Conservation (phyloP, 2,329 filamentous ascomycete species). For the Sphaerulina populicola region DNA sequence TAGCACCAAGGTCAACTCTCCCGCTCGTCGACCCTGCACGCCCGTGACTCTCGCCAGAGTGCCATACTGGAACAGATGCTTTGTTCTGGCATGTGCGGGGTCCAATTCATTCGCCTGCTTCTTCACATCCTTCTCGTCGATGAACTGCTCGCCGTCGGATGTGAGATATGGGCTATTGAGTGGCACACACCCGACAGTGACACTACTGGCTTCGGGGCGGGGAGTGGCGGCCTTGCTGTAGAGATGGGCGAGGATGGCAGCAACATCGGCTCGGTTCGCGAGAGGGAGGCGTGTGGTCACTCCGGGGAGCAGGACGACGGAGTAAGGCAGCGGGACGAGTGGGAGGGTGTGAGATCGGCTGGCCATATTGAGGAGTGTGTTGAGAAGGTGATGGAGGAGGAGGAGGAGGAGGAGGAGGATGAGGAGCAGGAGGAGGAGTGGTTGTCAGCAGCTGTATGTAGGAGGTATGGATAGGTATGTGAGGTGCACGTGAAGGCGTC, state of each 20-base stretch:
- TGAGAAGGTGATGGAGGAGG: neutral
- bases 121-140: conserved; percentile 53
- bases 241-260: conserved; percentile 75
- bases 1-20: conserved; percentile 71
- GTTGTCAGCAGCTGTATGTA: neutral
- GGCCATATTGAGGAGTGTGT: conserved; percentile 1
- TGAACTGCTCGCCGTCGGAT: conserved; percentile 64
- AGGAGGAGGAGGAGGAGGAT: neutral
- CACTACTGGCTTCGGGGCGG: conserved; percentile 55
- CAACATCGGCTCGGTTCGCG: conserved; percentile 74
- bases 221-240: conserved; percentile 64
- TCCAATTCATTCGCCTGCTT: conserved; percentile 50
- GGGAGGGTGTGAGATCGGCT: conserved; percentile 45
- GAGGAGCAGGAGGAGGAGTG: neutral
- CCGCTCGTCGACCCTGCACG: conserved; percentile 41
- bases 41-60: conserved; percentile 53
- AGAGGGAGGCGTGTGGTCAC: conserved; percentile 78
- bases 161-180: conserved; percentile 67
- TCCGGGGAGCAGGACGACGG: conserved; percentile 75
- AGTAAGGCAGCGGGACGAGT: conserved; percentile 72
- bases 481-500: conserved; percentile 2
- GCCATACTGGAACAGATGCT: conserved; percentile 73
- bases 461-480: no score
- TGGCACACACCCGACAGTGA: conserved; percentile 82
- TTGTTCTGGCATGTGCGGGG: conserved; percentile 37